Conservation (phyloP, 306 rosid genomes). For the Leucaena leucocephala region DNA sequence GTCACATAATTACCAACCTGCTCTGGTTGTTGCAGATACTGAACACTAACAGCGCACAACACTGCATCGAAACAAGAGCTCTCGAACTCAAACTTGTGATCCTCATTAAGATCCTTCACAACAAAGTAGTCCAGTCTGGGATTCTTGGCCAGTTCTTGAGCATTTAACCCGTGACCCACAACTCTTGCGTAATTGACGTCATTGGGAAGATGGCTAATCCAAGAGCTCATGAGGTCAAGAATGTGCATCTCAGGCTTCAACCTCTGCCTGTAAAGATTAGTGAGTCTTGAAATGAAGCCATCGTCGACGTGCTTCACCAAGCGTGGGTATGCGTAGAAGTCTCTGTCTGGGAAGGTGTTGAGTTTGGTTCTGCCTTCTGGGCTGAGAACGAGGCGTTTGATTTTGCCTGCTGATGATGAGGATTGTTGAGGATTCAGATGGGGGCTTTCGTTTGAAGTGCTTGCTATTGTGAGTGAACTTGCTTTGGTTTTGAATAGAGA, state of each 20-base stretch:
- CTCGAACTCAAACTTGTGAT: conserved; percentile 63
- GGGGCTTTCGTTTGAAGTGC: conserved; percentile 49
- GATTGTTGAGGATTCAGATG: conserved; percentile 42
- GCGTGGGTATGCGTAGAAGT: conserved; percentile 78
- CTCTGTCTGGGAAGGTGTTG: conserved; percentile 58
- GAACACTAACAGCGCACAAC: conserved; percentile 81
- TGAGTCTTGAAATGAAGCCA: conserved; percentile 67
- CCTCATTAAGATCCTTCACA: conserved; percentile 82
- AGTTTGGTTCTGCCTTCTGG: conserved; percentile 73
- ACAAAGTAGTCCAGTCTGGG: conserved; percentile 67
- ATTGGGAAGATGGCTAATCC: conserved; percentile 81
- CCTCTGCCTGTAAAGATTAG: conserved; percentile 63
- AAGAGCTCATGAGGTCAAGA: conserved; percentile 91
- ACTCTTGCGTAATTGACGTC: conserved; percentile 65
- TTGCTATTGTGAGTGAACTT: conserved; percentile 33
- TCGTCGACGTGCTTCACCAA: conserved; percentile 81
- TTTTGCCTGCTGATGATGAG: conserved; percentile 52
- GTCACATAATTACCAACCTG: conserved; percentile 51
- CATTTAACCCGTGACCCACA: conserved; percentile 86
- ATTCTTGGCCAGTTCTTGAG: conserved; percentile 80
- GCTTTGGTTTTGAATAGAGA: conserved; percentile 35
- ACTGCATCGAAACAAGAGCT: conserved; percentile 74
- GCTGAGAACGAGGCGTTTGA: conserved; percentile 62
- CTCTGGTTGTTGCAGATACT: conserved; percentile 94
- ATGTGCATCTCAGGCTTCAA: conserved; percentile 55